Conservation (phyloP, 345 rosid genomes). For the Noccaea caerulescens region DNA sequence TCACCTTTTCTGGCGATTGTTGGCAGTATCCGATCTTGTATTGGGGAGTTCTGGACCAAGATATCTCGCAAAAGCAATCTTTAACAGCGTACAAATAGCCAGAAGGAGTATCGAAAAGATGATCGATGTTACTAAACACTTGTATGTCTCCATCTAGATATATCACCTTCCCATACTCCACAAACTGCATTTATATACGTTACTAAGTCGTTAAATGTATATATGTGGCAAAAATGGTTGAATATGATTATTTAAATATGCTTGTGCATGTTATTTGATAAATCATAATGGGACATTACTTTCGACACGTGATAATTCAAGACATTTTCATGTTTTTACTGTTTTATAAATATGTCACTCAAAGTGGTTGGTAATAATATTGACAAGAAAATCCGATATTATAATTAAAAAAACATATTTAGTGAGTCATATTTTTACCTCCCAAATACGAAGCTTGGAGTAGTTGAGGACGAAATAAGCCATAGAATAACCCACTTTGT, state of each 20-base stretch:
- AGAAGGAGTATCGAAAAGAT: neutral
- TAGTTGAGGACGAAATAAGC: neutral
- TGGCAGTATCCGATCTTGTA: slow-evolving; percentile 14
- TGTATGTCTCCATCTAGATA: slow-evolving; percentile 17
- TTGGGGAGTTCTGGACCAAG: neutral
- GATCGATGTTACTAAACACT: slow-evolving; percentile 13
- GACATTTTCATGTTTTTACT: neutral
- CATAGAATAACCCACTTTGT: neutral
- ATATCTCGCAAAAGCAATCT: slow-evolving; percentile 1
- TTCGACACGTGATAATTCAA: no score
- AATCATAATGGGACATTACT: no score
- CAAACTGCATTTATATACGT: slow-evolving; percentile 1
- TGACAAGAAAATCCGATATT: no score
- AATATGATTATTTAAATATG: no score
- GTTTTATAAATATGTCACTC: no score
- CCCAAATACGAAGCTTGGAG: slow-evolving; percentile 21
- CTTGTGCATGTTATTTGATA: no score
- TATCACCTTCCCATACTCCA: slow-evolving; percentile 16
- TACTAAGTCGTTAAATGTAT: neutral
- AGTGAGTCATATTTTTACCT: neutral
- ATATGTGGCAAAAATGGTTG: no score
- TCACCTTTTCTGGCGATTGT: slow-evolving; percentile 14
- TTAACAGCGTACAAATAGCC: slow-evolving; percentile 5
- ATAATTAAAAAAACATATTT: no score
- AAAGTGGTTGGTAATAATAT: no score